Evolutionary conservation across 177 flowering plant species (phyloP).

Genomic region (Vitis hybrid): DNA sequence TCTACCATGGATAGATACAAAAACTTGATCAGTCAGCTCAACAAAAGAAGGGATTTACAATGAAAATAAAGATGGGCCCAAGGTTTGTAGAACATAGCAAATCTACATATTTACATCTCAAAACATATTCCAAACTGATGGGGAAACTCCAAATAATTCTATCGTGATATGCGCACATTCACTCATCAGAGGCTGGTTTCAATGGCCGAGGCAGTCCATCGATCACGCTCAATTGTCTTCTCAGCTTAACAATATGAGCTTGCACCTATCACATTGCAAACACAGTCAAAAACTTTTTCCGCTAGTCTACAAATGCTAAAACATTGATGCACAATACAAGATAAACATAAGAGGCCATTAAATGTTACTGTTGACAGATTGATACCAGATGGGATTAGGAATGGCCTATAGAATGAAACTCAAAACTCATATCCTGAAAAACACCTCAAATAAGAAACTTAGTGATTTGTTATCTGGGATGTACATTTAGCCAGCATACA

Average conservation of each 20-base stretch:
- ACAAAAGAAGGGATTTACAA: too few species aligned
- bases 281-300: neutral
- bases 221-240: slow-evolving; percentile 38
- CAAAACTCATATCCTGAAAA: neutral
- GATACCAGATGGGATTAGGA: neutral
- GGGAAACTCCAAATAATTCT: neutral
- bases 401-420: neutral
- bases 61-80: too few species aligned
- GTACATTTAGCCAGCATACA: neutral
- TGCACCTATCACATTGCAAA: slow-evolving; percentile 36
- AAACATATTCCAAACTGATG: neutral
- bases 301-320: neutral
- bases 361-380: neutral
- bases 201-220: slow-evolving; percentile 27
- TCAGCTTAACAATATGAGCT: slow-evolving; percentile 40
- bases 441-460: neutral
- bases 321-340: neutral
- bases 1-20: too few species aligned
- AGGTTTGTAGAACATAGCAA: too few species aligned
- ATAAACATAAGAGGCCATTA: neutral
- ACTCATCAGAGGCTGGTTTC: slow-evolving; percentile 28
- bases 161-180: slow-evolving; percentile 22
- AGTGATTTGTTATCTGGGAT: neutral
- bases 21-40: too few species aligned
- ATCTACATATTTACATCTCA: neutral